Evolutionary conservation across 345 rosid species (phyloP), one percentile per base, ranked within the genome.

Genomic region (Populus euphratica): DNA sequence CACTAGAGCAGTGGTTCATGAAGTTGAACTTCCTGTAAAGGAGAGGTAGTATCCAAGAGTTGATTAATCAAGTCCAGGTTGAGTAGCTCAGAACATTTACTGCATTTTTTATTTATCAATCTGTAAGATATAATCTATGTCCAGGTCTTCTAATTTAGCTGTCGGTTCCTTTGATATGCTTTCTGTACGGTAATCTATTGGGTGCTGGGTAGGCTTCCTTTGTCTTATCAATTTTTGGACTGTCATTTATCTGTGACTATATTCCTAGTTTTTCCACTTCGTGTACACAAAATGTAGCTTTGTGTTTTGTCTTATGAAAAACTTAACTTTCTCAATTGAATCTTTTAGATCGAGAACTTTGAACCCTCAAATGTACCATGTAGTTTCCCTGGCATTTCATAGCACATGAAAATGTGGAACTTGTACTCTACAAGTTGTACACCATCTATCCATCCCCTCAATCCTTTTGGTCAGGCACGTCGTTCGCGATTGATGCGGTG

Each of bases 31-130:
- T 47, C 75, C 78, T 61, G 49, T 31, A 61, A 61, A 79, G 63
- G 78, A n/a, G 50, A 73, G 66, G 65, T 13, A 27, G 69, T 33
- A 39, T 29, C 41, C 35, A 67, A 47, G 69, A 44, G 66, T 61
- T 62, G 78, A 61, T 62, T 44, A 67, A 64, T 70, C 49, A 35
- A 75, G 13, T 75, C 47, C 38, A 50, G 52, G 75, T 75, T 47
- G 75, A 18, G 65, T 74, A 74, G 81, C 77, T 39, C 68, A 64
- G 79, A 29, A 80, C 81, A 61, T 59, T 68, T 9, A 73, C 39
- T 39, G 52, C 67, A 62, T 80, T 70, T 74, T 80, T 80, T 33
- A 74, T 67, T 79, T 64, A 75, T 75, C 82, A 69, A 70, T 80
- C 64, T 50, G 72, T 71, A 80, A 62, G 79, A 50, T 75, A 80